A percentile compares a stretch with the other conserved stretches of the same genome.
phyloP scores from a whole-genome alignment of 2,329 filamentous ascomycete genomes.

The Xylaria polymorpha region DNA sequence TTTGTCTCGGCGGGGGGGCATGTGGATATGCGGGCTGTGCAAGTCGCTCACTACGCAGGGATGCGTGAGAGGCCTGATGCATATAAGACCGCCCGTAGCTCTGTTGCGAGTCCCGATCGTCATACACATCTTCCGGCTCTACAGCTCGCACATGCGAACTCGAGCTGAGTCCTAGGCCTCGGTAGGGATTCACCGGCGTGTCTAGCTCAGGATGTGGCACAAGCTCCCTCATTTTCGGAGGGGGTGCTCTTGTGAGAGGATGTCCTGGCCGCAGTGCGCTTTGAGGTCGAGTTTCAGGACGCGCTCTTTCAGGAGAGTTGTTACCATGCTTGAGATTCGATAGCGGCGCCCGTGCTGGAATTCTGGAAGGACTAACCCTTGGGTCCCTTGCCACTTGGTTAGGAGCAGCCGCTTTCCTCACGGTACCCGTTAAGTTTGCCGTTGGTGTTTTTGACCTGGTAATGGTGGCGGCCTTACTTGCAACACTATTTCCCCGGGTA shows the following conservation, averaged over 20 bases:
- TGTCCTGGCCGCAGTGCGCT: constrained; percentile 64
- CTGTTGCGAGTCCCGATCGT: constrained; percentile 67
- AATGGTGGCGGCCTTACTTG: constrained; percentile 52
- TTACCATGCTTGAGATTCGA: constrained; percentile 75
- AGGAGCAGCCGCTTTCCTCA: constrained; percentile 50
- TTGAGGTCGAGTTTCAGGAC: constrained; percentile 58
- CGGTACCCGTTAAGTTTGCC: constrained; percentile 50
- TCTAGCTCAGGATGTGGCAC: constrained; percentile 63
- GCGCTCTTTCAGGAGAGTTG: constrained; percentile 82
- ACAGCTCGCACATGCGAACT: constrained; percentile 69
- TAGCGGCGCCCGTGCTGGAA: constrained; percentile 76
- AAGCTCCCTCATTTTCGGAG: constrained; percentile 93
- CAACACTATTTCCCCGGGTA: constrained; percentile 54
- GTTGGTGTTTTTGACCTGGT: constrained; percentile 67
- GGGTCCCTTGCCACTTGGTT: constrained; percentile 46
- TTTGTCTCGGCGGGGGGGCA: constrained; percentile 68
- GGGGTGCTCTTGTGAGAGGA: constrained; percentile 73
- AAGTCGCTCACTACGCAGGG: constrained; percentile 56
- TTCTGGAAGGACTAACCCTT: constrained; percentile 71
- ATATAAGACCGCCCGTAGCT: constrained; percentile 53
- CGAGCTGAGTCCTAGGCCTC: constrained; percentile 59
- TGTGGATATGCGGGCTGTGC: constrained; percentile 55
- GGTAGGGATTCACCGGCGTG: constrained; percentile 62
- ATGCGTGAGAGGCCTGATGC: constrained; percentile 50
- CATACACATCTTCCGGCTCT: constrained; percentile 86